A percentile compares a stretch with the other conserved stretches of the same genome.
phyloP scores from a whole-genome alignment of 140 eudicot species.

The Ambrosia hybrid region DNA sequence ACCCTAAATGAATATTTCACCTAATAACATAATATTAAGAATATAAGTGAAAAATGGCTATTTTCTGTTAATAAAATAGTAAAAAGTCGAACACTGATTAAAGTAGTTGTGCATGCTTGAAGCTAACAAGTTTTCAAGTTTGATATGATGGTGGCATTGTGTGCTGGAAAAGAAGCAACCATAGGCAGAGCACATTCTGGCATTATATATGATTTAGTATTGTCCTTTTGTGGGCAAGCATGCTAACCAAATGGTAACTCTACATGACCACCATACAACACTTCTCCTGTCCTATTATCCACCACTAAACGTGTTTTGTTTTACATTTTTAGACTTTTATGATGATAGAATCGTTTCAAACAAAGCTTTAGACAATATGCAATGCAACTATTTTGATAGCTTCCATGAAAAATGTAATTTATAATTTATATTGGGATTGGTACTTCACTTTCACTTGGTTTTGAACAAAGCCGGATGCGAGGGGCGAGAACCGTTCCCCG shows the following conservation, averaged over 20 bases:
- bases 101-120: slow-evolving; percentile 6
- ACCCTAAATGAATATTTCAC: too few relatives aligned
- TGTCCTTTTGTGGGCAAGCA: slow-evolving; percentile 43
- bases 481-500: too few relatives aligned
- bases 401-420: neutral
- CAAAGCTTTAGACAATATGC: neutral
- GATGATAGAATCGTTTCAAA: neutral
- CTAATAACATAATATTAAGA: too few relatives aligned
- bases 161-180: slow-evolving; percentile 34
- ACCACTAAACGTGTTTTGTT: neutral
- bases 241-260: slow-evolving; percentile 20
- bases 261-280: neutral
- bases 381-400: neutral
- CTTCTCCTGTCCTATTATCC: neutral
- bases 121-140: slow-evolving; percentile 4
- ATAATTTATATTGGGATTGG: neutral
- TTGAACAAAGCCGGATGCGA: too few relatives aligned
- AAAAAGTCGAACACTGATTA: neutral
- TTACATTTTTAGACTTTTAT: neutral
- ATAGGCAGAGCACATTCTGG: slow-evolving; percentile 19
- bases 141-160: slow-evolving; percentile 27
- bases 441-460: neutral
- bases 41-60: neutral
- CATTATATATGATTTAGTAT: slow-evolving; percentile 20
- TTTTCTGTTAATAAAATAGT: neutral